Evolutionary conservation across 2,329 filamentous ascomycete genomes (phyloP).

Genomic region (Neofusicoccum laricinum): DNA sequence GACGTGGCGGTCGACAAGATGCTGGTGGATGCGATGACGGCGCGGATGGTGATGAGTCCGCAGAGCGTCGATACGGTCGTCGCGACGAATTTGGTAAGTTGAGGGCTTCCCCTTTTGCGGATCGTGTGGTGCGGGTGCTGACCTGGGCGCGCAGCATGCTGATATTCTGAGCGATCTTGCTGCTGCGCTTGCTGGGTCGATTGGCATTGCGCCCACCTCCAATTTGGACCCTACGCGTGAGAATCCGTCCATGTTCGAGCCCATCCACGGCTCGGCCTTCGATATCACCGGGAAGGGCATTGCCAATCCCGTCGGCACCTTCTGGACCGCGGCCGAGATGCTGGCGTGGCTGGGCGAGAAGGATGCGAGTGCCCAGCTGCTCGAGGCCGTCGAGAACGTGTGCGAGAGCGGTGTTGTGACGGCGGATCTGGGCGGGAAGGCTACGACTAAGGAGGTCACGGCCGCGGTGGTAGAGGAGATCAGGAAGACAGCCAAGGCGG

Average conservation of each 20-base stretch:
- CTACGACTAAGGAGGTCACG: conserved; percentile 42
- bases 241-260: conserved; percentile 62
- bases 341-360: conserved; percentile 56
- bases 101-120: not conserved
- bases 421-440: conserved; percentile 51
- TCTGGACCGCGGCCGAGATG: conserved; percentile 61
- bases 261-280: conserved; percentile 59
- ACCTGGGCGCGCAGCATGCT: conserved; percentile 37
- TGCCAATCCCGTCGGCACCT: conserved; percentile 57
- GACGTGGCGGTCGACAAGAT: conserved; percentile 64
- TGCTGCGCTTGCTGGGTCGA: conserved; percentile 66
- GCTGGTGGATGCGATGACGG: conserved; percentile 66
- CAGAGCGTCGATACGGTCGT: conserved; percentile 62
- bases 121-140: not conserved
- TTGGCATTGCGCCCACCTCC: conserved; percentile 69
- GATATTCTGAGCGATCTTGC: conserved; percentile 71
- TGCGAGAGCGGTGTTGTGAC: conserved; percentile 53
- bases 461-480: conserved; percentile 42
- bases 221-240: conserved; percentile 64
- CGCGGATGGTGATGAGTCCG: conserved; percentile 61
- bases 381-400: conserved; percentile 54
- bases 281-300: conserved; percentile 58
- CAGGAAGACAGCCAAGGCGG: conserved; percentile 17
- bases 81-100: conserved; percentile 54
- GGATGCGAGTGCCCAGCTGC: conserved; percentile 48